Evolutionary conservation across 495 filamentous ascomycete species (phyloP).

Genomic region (Neurospora sp.): DNA sequence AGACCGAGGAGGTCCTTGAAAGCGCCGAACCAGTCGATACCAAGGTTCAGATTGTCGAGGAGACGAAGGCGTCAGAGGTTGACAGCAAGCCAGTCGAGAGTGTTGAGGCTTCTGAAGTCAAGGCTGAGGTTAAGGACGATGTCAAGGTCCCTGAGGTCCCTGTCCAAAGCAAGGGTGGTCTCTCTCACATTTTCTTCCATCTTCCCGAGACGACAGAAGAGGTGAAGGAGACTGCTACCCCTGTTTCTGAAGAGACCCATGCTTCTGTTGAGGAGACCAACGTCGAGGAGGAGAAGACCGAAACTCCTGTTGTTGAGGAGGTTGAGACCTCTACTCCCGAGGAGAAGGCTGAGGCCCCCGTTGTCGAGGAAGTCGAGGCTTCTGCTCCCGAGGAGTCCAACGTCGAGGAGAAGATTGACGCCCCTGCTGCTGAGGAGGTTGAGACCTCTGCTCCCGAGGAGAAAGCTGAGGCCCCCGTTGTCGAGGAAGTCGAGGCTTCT

Average conservation of each 20-base stretch:
- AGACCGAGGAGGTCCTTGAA: not conserved
- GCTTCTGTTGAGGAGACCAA: slow-evolving; percentile 1
- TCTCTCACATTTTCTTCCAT: not conserved
- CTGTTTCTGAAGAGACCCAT: not conserved
- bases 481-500: not conserved
- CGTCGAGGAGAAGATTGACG: not conserved
- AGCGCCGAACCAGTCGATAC: not conserved
- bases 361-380: not conserved
- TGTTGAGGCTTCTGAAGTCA: not conserved
- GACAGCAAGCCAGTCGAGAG: not conserved
- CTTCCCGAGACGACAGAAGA: not conserved
- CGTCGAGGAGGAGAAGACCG: not conserved
- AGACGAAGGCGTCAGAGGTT: not conserved
- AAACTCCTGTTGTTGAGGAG: not conserved
- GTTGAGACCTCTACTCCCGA: not conserved
- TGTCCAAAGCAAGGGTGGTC: not conserved
- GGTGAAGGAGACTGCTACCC: not conserved
- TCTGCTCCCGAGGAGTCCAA: not conserved
- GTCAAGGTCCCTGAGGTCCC: not conserved
- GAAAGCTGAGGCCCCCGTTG: not conserved
- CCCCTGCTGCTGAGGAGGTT: not conserved
- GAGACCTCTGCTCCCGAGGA: not conserved
- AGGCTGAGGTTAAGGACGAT: slow-evolving; percentile 1
- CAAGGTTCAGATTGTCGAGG: not conserved
- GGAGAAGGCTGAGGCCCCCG: not conserved